Evolutionary conservation across 1,284 basidiomycete species (phyloP), one percentile per base, ranked within the genome.

Genomic region (Cutaneotrichosporon daszewskae): DNA sequence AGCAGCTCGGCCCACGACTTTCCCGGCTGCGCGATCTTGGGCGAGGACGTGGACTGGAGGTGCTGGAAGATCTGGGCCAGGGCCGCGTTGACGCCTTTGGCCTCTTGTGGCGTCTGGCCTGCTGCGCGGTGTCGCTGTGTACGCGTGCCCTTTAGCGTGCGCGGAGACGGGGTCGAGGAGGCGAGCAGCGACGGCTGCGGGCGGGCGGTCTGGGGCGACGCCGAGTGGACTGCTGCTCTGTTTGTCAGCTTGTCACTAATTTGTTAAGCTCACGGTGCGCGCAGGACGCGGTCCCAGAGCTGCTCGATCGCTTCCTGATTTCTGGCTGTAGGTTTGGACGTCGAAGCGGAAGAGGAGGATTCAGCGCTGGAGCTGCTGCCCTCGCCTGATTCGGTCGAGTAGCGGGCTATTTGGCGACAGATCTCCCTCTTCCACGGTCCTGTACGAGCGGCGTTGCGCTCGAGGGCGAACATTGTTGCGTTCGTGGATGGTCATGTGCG

Each of bases 81-180:
- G 16, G 59, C 40, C 22, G 49, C 43, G 40, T 62, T 54, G 22
- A 67, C 49, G 2, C 41, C 36, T 6, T 37, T 32, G 1, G 53
- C 57, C 51, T 67, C 64, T 13, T 50, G 43, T 1, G 60, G 61
- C 16, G 64, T 67, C 22, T 54, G 48, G 6, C 64, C 64, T 24
- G 50, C 45, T 5, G 45, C 40, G 18, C 64, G 47, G 31, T 36
- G 43, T 16, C 20, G 12, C 11, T 28, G 32, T 1, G 13, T 13
- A 24, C 23, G 18, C 19, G 40, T 29, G 32, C 43, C 47, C 29
- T 38, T 40, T 28, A 44, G 25, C 6, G 6, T 19, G 26, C 47
- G 47, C 10, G 34, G 36, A 10, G 26, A 5, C 4, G 41, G 47
- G 8, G 42, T 40, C 5, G 42, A 19, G n/a, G 10, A 17, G n/a